Conservation (phyloP, 2,329 filamentous ascomycete genomes). For the Talaromyces amestolkiae region DNA sequence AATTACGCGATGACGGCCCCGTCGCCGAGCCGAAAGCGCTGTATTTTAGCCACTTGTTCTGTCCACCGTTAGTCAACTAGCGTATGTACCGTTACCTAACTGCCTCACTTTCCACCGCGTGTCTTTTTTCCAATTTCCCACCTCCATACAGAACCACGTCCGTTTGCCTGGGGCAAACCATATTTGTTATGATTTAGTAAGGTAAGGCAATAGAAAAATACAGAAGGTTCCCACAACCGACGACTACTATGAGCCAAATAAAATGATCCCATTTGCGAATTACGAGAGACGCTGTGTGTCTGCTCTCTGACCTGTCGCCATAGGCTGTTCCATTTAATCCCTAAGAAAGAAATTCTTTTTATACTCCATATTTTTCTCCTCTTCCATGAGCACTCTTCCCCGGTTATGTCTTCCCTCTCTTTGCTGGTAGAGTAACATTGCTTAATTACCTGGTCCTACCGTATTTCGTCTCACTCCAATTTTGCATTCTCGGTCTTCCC, state of each 20-base stretch:
- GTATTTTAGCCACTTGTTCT: slow-evolving; percentile 3
- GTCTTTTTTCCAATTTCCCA: background rate
- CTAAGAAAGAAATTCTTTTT: background rate
- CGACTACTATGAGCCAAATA: background rate
- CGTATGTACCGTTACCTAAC: background rate
- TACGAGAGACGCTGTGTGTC: background rate
- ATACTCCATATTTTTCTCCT: slow-evolving; percentile 14
- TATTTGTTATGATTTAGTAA: background rate
- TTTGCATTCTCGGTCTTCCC: background rate
- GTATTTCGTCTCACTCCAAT: background rate
- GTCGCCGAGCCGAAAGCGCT: background rate
- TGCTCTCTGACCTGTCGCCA: background rate
- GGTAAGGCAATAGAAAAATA: background rate
- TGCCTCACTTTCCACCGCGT: background rate
- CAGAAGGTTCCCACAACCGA: background rate
- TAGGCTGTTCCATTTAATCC: background rate
- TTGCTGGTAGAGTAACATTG: slow-evolving; percentile 10
- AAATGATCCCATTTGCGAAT: background rate
- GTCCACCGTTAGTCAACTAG: background rate
- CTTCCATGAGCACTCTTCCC: background rate
- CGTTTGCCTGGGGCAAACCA: background rate
- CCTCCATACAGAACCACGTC: background rate
- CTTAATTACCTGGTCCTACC: slow-evolving; percentile 8
- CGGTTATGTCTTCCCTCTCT: background rate
- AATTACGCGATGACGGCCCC: background rate